A percentile compares a stretch with the other conserved stretches of the same genome.
These are phyloP conservation scores for Ilyonectria destructans DNA, from an alignment of 2,329 filamentous ascomycete species.

Conservation along the genomic window DNA sequence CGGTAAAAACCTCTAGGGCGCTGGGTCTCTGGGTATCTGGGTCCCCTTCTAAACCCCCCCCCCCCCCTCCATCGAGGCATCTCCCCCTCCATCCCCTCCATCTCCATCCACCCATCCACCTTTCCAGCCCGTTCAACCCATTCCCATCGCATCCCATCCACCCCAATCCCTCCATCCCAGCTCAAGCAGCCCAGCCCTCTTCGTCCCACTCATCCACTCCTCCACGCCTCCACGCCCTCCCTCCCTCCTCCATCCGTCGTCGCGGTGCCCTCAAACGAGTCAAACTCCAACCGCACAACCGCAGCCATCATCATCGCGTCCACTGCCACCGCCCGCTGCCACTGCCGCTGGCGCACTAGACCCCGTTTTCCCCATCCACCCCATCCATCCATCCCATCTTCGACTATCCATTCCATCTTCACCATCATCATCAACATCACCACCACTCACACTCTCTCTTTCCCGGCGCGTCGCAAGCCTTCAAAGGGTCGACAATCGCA, in stretches of 20 bases:
- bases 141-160: background rate
- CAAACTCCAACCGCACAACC: background rate
- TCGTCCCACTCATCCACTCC: slow-evolving; percentile 27
- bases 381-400: slow-evolving; percentile 31
- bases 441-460: slow-evolving; percentile 18
- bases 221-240: slow-evolving; percentile 1
- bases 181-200: slow-evolving; percentile 18
- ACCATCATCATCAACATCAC: slow-evolving; percentile 18
- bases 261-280: slow-evolving; percentile 1
- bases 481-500: slow-evolving; percentile 2
- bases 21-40: slow-evolving; percentile 28
- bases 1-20: slow-evolving; percentile 41
- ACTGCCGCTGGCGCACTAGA: slow-evolving; percentile 34
- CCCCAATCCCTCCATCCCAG: background rate
- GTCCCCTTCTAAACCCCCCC: slow-evolving; percentile 40
- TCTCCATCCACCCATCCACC: slow-evolving; percentile 13
- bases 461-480: slow-evolving; percentile 27
- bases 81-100: slow-evolving; percentile 41
- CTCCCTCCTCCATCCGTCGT: slow-evolving; percentile 25
- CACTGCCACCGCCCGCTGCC: slow-evolving; percentile 8
- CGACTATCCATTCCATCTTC: slow-evolving; percentile 23
- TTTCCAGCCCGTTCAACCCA: background rate
- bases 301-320: slow-evolving; percentile 25
- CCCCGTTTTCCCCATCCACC: slow-evolving; percentile 34
- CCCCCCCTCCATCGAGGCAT: slow-evolving; percentile 37